Conservation (phyloP, 139 green algal genomes). For the Chlamydomonas eustigma region DNA sequence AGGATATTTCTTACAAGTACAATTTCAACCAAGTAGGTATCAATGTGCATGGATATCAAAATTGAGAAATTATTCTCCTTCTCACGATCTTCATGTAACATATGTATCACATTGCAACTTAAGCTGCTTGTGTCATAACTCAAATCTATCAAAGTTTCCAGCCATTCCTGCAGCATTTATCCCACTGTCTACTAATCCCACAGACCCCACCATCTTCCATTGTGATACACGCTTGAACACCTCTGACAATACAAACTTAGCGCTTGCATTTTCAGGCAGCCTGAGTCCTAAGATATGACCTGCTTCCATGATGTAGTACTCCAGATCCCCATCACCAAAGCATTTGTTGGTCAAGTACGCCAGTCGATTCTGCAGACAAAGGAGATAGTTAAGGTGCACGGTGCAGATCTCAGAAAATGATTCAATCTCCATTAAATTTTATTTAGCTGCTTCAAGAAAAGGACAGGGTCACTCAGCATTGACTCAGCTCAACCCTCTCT, state of each 20-base stretch:
- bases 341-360: constrained; percentile 71
- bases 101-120: neutral
- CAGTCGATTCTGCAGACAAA: constrained; percentile 66
- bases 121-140: neutral
- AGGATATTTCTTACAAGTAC: neutral
- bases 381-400: no score
- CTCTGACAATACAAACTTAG: constrained; percentile 43
- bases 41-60: neutral
- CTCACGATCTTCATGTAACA: neutral
- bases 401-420: no score
- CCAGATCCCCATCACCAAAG: constrained; percentile 57
- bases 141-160: neutral
- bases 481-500: no score
- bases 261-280: constrained; percentile 19
- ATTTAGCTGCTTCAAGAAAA: no score
- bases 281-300: constrained; percentile 60
- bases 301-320: constrained; percentile 70
- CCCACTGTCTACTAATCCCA: neutral
- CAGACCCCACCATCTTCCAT: constrained; percentile 55
- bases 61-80: neutral
- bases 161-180: neutral
- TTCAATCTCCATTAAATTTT: no score
- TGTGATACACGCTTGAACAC: constrained; percentile 57
- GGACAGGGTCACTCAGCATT: no score
- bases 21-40: neutral